These are phyloP conservation scores for Talinum fruticosum DNA, from an alignment of 148 eudicot species.

Conservation along the genomic window DNA sequence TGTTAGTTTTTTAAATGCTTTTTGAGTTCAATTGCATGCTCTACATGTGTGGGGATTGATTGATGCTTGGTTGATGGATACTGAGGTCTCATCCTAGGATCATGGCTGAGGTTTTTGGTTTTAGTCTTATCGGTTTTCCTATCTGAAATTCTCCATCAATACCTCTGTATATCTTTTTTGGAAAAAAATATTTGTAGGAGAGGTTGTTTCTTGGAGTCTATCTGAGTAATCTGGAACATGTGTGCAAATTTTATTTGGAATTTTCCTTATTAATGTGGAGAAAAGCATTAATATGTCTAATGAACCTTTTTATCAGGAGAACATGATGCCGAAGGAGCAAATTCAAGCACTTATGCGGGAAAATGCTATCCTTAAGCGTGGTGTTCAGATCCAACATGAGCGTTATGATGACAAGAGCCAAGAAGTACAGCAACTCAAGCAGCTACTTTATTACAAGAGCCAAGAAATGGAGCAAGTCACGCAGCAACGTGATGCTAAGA, in stretches of 20 bases:
- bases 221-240: not conserved
- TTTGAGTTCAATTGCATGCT: not conserved
- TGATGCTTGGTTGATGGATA: not conserved
- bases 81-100: not conserved
- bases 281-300: not conserved
- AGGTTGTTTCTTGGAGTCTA: too few relatives aligned
- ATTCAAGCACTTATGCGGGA: constrained; percentile 57
- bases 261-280: not conserved
- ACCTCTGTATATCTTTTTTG: too few relatives aligned
- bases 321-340: constrained; percentile 73
- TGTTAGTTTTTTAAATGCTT: not conserved
- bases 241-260: not conserved
- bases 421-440: constrained; percentile 73
- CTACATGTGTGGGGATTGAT: not conserved
- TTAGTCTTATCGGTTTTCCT: too few relatives aligned
- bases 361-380: constrained; percentile 74
- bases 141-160: too few relatives aligned
- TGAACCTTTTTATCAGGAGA: constrained; percentile 45
- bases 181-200: too few relatives aligned
- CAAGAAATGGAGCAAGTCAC: too few relatives aligned
- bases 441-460: constrained; percentile 80
- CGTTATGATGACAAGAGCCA: constrained; percentile 59
- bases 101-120: not conserved
- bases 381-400: constrained; percentile 74
- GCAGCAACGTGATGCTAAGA: constrained; percentile 79